Evolutionary conservation across 441 rosid genomes (phyloP).

Genomic region (Manihot esculenta): DNA sequence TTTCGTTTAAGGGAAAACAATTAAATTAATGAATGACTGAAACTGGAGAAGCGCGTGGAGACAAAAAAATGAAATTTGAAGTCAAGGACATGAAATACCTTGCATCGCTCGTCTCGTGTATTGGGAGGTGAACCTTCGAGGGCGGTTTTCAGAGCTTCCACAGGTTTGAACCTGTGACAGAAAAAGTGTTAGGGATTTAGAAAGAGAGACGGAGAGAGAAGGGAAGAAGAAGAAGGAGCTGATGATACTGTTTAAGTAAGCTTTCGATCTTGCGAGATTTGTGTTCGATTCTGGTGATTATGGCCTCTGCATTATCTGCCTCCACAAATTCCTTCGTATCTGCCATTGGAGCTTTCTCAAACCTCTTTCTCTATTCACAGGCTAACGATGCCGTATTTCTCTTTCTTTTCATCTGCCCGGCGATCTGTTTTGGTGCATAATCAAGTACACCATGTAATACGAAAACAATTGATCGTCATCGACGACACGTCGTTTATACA

Average conservation of each 20-base stretch:
- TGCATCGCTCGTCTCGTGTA: conserved; percentile 85
- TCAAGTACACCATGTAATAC: too few species aligned
- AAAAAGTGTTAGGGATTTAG: background rate
- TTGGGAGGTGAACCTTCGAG: conserved; percentile 84
- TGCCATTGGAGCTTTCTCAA: conserved; percentile 43
- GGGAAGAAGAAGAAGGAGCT: background rate
- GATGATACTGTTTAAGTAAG: conserved; percentile 70
- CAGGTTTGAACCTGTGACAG: conserved; percentile 49
- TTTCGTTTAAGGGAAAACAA: background rate
- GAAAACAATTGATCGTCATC: too few species aligned
- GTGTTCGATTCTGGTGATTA: conserved; percentile 77
- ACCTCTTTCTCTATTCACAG: background rate
- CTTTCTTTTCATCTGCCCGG: too few species aligned
- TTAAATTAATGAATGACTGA: background rate
- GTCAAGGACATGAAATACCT: conserved; percentile 39
- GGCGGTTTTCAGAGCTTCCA: conserved; percentile 90
- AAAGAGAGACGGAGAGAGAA: background rate
- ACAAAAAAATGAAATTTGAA: background rate
- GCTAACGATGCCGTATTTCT: conserved; percentile 1
- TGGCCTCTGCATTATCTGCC: conserved; percentile 85
- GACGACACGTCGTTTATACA: too few species aligned
- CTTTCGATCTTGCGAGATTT: conserved; percentile 87
- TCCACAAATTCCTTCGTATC: conserved; percentile 52
- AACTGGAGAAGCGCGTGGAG: background rate
- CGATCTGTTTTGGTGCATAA: too few species aligned